Base-by-base conservation (phyloP, 2,329 filamentous ascomycete species). In the Chaetothyriales sp. region DNA sequence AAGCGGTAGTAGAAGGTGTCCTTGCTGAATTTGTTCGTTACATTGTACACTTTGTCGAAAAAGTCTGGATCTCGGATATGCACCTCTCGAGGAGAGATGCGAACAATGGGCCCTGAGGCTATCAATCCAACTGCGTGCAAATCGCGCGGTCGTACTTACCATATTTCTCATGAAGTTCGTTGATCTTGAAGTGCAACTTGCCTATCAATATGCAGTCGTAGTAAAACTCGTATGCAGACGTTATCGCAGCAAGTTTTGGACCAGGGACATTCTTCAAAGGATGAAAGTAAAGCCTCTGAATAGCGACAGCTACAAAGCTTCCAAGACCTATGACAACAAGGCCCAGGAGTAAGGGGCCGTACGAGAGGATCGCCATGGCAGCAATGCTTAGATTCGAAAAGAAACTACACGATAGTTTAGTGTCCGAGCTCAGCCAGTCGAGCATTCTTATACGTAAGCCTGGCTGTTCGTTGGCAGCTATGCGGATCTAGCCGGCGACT, bases 211-310 rank as follows among this genome's bases (percentile, higher is more conserved):
- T 20, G 44, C 19, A 20, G 22, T 67, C 64, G 53, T 49, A 53
- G 52, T 48, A 59, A 51, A 56, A 61, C 19, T 44, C 80, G 81
- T 61, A 57, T 18, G 56, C 43, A 40, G 52, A 51, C 5, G 56
- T 56, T 18, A 58, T 15, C 5, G 58, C 58, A 15, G 58, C 58
- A 46, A 55, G 43, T 25, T 54, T 58, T 2, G 58, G 58, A 2
- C 58, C 58, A 7, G 58, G 58, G 4, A 60, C 44, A 18, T 56
- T 55, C 43, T 54, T 48, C 9, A 60, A 51, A 15, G 58, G 55
- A 40, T 58, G 56, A 33, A 60, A 55, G 49, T 51, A 55, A n/a
- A 60, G 47, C 43, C 56, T 55, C 43, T 56, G 57, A 37, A 57
- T 46, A 22, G 54, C 62, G 6, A 64, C 18, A 7, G 55, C 58